Conservation (phyloP, 106 monocot genomes). For the Dioscorea dumetorum region DNA sequence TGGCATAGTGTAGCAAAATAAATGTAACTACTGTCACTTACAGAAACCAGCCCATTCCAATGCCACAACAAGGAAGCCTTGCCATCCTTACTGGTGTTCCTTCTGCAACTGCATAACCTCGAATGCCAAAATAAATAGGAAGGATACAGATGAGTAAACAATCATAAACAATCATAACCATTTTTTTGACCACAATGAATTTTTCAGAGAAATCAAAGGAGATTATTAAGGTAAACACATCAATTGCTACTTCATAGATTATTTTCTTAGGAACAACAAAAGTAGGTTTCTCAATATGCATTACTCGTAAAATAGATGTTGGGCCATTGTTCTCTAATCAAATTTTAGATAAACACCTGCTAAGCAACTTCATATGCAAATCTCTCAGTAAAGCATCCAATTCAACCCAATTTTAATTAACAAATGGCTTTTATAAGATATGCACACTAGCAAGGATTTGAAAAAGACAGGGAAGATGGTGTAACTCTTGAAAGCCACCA, state of each 20-base stretch:
- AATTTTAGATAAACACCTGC: too few relatives aligned
- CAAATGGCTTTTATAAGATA: too few relatives aligned
- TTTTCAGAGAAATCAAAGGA: background rate
- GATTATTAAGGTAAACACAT: background rate
- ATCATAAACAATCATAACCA: background rate
- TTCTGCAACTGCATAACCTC: slow-evolving; percentile 30
- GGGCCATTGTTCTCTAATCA: background rate
- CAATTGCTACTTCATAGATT: background rate
- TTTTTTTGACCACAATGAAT: background rate
- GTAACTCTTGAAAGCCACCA: too few relatives aligned
- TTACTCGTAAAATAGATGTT: background rate
- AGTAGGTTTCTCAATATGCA: background rate
- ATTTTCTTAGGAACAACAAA: background rate
- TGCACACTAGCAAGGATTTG: too few relatives aligned
- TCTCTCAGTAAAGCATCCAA: too few relatives aligned
- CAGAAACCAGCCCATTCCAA: slow-evolving; percentile 61
- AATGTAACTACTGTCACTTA: slow-evolving; percentile 12
- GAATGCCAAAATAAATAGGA: background rate
- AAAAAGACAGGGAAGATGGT: too few relatives aligned
- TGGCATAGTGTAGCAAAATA: too few relatives aligned
- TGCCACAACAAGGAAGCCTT: slow-evolving; percentile 43
- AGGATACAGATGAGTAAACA: background rate
- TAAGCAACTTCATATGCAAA: too few relatives aligned
- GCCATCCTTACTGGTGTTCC: slow-evolving; percentile 22
- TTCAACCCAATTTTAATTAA: too few relatives aligned